Base-by-base conservation (phyloP, 75 land plant species). In the Azolla pinnata region DNA sequence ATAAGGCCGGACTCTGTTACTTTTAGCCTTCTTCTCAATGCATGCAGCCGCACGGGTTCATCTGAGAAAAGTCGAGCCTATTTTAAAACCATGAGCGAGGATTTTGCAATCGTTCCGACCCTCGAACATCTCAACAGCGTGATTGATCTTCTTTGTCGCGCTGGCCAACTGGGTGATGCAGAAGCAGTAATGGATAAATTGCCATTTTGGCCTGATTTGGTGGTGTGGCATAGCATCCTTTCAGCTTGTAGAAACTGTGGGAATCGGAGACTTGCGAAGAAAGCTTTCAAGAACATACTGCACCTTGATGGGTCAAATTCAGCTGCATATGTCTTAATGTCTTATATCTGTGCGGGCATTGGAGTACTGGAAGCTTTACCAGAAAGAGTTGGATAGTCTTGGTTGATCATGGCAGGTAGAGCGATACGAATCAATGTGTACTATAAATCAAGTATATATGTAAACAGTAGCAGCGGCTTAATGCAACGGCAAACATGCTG, bases 31-130 rank as follows among this genome's bases (percentile, higher is more conserved):
- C 79, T 82, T 31, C 63, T 86, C 7, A 38, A 72, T 8, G 77
- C 86, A 21, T 86, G 89, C 69, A 79, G 67, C 16, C 70, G 70
- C 45, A 61, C 75, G 0, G 83, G 74, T 12, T 72, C 75, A 12
- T 30, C 80, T 0, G 87, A 83, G 44, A 80, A 80, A 50, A 81
- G 67, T 0, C 74, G 73, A 21, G 65, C 74, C 31, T 71, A 80
- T 40, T 83, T 80, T 40, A 64, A 73, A 0, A 64, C 72, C 1
- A 83, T 83, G 83, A 60, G 59, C 18, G 66, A 33, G 40, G 80
- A 80, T 1, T 83, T 73, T 69, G 73, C 73, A 0, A 74, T 83
- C 33, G n/a, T 32, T 29, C 83, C 78, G 0, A 56, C 34, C 19
- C 30, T 56, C 19, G 83, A 83, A 44, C 87, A 83, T 66, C 79